Percentiles rank a stretch among this genome's conserved stretches.
phyloP scores from a whole-genome alignment of 164 flowering plant genomes.

The Aristolochia fimbriata region DNA sequence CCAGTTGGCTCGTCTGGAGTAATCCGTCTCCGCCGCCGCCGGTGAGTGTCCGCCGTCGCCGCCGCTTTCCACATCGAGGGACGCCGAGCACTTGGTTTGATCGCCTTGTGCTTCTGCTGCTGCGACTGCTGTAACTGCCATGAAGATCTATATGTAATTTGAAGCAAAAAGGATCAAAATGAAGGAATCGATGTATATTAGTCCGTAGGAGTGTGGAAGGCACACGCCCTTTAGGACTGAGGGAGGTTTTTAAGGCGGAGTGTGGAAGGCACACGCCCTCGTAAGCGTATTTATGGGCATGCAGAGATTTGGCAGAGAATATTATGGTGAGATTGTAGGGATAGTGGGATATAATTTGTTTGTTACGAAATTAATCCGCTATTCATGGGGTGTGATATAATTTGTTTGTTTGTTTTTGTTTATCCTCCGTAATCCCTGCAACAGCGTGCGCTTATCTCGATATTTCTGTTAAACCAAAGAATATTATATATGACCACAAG shows the following conservation, averaged over 20 bases:
- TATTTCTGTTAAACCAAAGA: too few species aligned
- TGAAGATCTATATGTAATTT: background rate
- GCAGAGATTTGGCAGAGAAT: too few species aligned
- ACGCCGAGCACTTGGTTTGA: background rate
- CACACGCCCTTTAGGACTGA: background rate
- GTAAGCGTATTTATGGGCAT: constrained; percentile 1
- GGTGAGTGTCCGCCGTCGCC: background rate
- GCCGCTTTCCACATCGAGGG: background rate
- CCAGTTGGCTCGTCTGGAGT: constrained; percentile 24
- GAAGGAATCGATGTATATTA: too few species aligned
- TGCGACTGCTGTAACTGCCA: background rate
- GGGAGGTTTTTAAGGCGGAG: background rate
- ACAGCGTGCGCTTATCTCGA: too few species aligned
- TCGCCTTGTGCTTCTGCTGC: background rate
- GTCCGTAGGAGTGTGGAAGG: background rate
- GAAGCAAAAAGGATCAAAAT: background rate
- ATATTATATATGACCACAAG: too few species aligned
- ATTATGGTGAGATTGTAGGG: too few species aligned
- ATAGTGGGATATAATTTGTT: too few species aligned
- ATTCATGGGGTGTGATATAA: too few species aligned
- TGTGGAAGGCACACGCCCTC: constrained; percentile 9
- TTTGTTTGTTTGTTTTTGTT: too few species aligned
- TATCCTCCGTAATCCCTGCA: too few species aligned
- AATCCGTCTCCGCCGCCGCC: constrained; percentile 11
- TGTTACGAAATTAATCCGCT: too few species aligned